These are phyloP conservation scores for Tetramitus jugosus DNA, from an alignment of 208 protist genomes.

Conservation along the genomic window DNA sequence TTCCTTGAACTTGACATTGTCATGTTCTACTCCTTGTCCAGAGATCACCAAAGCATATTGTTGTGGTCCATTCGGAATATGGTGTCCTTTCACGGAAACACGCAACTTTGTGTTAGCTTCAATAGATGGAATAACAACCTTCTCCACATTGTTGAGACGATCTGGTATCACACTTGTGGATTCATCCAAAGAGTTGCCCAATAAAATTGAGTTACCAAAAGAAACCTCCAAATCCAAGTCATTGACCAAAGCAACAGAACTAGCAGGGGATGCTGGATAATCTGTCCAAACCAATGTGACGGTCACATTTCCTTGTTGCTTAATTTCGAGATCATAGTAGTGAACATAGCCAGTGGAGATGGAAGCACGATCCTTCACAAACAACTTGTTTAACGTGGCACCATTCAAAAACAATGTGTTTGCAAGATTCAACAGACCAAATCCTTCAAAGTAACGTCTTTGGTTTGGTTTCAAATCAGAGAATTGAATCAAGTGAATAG, in stretches of 20 bases:
- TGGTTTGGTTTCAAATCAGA: neutral
- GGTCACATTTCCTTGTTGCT: neutral
- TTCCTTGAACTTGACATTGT: neutral
- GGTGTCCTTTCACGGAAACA: neutral
- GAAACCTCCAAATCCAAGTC: neutral
- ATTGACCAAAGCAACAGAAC: neutral
- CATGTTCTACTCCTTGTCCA: neutral
- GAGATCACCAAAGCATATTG: conserved; percentile 8
- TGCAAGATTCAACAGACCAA: neutral
- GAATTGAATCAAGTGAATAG: neutral
- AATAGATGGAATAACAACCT: neutral
- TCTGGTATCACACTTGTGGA: neutral
- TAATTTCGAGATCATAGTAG: neutral
- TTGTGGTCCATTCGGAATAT: conserved; percentile 22
- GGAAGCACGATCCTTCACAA: neutral
- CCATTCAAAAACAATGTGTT: neutral
- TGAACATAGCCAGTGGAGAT: neutral
- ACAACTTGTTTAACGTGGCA: neutral
- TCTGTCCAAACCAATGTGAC: conserved; percentile 12
- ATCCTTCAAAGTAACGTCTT: neutral
- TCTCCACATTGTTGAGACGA: conserved; percentile 1
- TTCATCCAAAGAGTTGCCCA: neutral
- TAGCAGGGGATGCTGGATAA: neutral
- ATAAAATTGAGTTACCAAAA: neutral
- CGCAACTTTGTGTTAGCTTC: neutral